Conservation (phyloP, 108 stramenopile species). For the Craspedostauros australis region DNA sequence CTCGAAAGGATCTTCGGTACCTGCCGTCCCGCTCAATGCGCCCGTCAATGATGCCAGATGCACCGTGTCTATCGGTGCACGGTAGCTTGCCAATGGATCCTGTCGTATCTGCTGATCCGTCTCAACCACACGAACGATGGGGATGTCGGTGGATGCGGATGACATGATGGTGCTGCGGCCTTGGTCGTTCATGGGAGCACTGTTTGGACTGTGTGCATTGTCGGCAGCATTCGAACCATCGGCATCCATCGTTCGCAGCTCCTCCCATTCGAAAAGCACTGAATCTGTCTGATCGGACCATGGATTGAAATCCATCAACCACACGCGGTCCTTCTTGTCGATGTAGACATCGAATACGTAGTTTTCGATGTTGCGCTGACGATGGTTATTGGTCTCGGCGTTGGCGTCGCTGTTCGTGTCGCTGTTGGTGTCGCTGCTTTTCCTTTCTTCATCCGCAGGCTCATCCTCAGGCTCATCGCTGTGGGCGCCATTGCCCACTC, state of each 20-base stretch:
- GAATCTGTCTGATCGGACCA: conserved; percentile 72
- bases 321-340: conserved; percentile 71
- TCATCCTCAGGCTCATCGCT: no score
- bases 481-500: conserved; percentile 6
- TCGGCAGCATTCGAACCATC: conserved; percentile 6
- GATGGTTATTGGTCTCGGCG: no score
- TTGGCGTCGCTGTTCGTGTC: no score
- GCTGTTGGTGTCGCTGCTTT: no score
- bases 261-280: conserved; percentile 75
- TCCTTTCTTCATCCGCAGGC: no score
- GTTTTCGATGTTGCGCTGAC: conserved; percentile 16
- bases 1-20: conserved; percentile 41
- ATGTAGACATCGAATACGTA: conserved; percentile 81
- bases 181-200: no score
- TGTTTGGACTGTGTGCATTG: no score
- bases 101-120: conserved; percentile 61
- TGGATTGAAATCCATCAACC: conserved; percentile 86
- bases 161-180: conserved; percentile 1
- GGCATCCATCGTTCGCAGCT: conserved; percentile 42
- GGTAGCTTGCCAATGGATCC: conserved; percentile 70
- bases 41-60: conserved; percentile 36
- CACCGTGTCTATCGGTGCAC: conserved; percentile 82
- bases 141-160: no score
- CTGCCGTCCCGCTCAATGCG: conserved; percentile 6
- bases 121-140: conserved; percentile 57